These are phyloP conservation scores for Boletus albobrunnescens DNA, from an alignment of 1,284 basidiomycete genomes.

Conservation along the genomic window DNA sequence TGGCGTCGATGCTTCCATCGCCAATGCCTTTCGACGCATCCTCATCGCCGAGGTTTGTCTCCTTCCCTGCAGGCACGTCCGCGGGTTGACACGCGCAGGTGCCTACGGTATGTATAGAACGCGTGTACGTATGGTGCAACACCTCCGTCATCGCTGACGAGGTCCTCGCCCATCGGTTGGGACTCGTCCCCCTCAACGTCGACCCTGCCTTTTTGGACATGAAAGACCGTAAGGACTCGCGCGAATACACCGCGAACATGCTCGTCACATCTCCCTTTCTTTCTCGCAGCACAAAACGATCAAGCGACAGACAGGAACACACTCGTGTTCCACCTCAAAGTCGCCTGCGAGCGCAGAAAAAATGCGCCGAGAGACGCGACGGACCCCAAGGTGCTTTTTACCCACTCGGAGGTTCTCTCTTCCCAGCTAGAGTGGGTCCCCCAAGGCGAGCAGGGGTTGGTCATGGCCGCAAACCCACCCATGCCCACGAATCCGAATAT, in stretches of 20 bases:
- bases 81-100: slow-evolving; percentile 50
- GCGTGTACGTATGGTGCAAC: slow-evolving; percentile 95
- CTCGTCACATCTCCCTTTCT: background rate
- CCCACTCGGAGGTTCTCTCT: slow-evolving; percentile 73
- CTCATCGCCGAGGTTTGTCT: slow-evolving; percentile 85
- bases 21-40: slow-evolving; percentile 90
- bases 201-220: slow-evolving; percentile 69
- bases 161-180: slow-evolving; percentile 86
- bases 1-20: slow-evolving; percentile 93
- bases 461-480: slow-evolving; percentile 54
- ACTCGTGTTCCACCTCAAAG: slow-evolving; percentile 79
- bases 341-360: slow-evolving; percentile 67
- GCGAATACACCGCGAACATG: background rate
- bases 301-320: slow-evolving; percentile 87
- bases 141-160: slow-evolving; percentile 94
- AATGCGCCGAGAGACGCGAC: slow-evolving; percentile 52
- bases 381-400: slow-evolving; percentile 64
- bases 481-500: slow-evolving; percentile 80
- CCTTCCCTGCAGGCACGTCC: background rate
- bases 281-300: slow-evolving; percentile 39
- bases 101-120: slow-evolving; percentile 89
- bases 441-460: slow-evolving; percentile 75
- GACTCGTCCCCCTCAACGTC: slow-evolving; percentile 85
- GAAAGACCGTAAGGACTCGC: slow-evolving; percentile 36
- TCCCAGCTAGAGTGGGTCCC: slow-evolving; percentile 80